Percentiles rank a stretch among this genome's conserved stretches.
phyloP scores from a whole-genome alignment of 768 basidiomycete species.

The Rhodotorula graminis region DNA sequence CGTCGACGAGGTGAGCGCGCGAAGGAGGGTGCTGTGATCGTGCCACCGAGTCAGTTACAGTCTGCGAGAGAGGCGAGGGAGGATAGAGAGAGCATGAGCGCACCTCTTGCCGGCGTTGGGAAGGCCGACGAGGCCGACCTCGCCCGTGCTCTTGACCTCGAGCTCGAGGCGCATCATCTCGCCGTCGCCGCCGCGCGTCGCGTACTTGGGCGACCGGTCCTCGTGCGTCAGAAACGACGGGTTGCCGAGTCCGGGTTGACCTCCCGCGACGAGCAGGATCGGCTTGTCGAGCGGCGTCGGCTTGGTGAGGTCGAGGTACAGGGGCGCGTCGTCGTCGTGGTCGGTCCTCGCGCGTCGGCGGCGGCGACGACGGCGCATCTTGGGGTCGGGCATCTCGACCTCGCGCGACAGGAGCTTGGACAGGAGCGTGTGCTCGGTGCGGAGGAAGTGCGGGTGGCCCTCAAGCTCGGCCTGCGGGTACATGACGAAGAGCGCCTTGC shows the following conservation, averaged over 20 bases:
- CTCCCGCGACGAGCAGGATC: conserved; percentile 54
- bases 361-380: conserved; percentile 6
- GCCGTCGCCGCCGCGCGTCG: conserved; percentile 68
- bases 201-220: conserved; percentile 74
- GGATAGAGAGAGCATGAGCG: neutral
- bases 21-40: conserved; percentile 78
- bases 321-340: neutral
- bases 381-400: conserved; percentile 22
- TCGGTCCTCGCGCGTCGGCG: neutral
- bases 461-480: conserved; percentile 34
- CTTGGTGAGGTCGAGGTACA: conserved; percentile 55
- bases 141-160: conserved; percentile 88
- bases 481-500: conserved; percentile 33
- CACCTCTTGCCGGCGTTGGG: conserved; percentile 72
- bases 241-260: conserved; percentile 78
- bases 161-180: conserved; percentile 75
- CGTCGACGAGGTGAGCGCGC: conserved; percentile 78
- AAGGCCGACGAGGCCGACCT: conserved; percentile 92
- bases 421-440: conserved; percentile 31
- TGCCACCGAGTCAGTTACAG: neutral
- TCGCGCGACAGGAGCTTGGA: conserved; percentile 28
- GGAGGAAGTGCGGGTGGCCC: conserved; percentile 35
- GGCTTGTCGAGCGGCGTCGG: conserved; percentile 28
- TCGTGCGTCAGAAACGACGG: conserved; percentile 68
- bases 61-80: no score